phyloP scores from a whole-genome alignment of 2,329 filamentous ascomycete genomes.

The Zymoseptoria passerinii region DNA sequence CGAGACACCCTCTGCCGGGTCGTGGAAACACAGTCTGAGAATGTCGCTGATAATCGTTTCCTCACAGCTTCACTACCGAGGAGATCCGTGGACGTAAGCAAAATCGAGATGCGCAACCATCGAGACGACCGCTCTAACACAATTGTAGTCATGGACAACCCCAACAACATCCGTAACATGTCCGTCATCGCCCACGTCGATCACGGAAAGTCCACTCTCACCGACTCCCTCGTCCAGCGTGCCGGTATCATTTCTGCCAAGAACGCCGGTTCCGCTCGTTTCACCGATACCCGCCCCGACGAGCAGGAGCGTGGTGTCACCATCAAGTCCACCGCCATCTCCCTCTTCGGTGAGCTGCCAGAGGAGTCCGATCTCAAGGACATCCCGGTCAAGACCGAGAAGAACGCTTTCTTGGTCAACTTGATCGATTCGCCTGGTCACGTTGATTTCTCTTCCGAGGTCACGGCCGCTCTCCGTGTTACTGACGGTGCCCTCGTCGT shows the following conservation, averaged over 20 bases:
- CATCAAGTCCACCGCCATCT: constrained; percentile 99
- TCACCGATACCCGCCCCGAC: constrained; percentile 93
- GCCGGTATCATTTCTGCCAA: constrained; percentile 98
- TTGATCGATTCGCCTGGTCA: constrained; percentile 99
- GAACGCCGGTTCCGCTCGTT: constrained; percentile 92
- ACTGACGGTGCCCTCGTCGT: constrained; percentile 99
- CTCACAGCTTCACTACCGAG: constrained; percentile 89
- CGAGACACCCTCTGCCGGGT: not conserved
- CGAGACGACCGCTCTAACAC: constrained; percentile 28
- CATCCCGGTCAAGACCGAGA: constrained; percentile 72
- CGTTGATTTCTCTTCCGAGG: constrained; percentile 99
- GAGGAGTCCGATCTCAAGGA: constrained; percentile 88
- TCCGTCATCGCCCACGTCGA: constrained; percentile 99
- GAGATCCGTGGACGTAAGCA: constrained; percentile 49
- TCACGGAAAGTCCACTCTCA: constrained; percentile 99
- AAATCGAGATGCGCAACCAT: not conserved
- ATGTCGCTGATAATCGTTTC: constrained; percentile 40
- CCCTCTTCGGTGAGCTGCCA: constrained; percentile 79
- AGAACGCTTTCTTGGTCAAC: constrained; percentile 99
- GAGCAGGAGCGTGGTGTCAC: constrained; percentile 99
- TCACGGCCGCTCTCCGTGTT: constrained; percentile 98
- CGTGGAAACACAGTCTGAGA: not conserved
- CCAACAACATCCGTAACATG: constrained; percentile 81
- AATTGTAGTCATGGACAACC: constrained; percentile 78
- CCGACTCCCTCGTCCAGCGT: constrained; percentile 97